These are phyloP conservation scores for Verticillium dahliae DNA, from an alignment of 2,329 filamentous ascomycete species.

Conservation along the genomic window DNA sequence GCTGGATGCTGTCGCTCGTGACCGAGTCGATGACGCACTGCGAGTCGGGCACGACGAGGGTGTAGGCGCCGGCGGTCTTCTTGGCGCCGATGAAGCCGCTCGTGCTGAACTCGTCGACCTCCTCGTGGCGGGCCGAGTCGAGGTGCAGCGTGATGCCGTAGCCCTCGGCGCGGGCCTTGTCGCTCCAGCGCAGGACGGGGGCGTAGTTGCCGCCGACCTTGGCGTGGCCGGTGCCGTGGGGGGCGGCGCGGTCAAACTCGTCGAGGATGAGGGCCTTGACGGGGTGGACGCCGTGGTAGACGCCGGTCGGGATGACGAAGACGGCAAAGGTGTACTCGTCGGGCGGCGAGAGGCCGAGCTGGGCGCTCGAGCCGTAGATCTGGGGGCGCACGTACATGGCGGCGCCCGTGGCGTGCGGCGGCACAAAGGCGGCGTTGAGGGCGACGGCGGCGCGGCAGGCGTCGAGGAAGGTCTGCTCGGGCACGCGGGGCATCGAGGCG, in stretches of 20 bases:
- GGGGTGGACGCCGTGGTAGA: slow-evolving; percentile 85
- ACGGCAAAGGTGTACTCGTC: slow-evolving; percentile 91
- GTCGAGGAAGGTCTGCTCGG: slow-evolving; percentile 67
- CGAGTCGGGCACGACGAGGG: slow-evolving; percentile 80
- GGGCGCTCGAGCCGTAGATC: slow-evolving; percentile 79
- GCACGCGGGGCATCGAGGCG: slow-evolving; percentile 77
- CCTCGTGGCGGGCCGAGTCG: slow-evolving; percentile 75
- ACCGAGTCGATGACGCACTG: slow-evolving; percentile 83
- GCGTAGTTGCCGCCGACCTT: slow-evolving; percentile 97
- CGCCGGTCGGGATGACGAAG: slow-evolving; percentile 84
- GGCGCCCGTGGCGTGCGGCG: slow-evolving; percentile 80
- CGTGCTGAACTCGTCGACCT: slow-evolving; percentile 94
- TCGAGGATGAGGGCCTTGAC: slow-evolving; percentile 87
- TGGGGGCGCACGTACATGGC: slow-evolving; percentile 90
- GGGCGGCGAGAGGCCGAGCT: slow-evolving; percentile 78
- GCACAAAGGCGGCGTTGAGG: slow-evolving; percentile 85
- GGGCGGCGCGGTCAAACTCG: slow-evolving; percentile 89
- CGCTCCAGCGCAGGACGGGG: slow-evolving; percentile 81
- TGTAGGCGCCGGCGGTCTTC: slow-evolving; percentile 50
- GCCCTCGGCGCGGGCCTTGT: slow-evolving; percentile 69
- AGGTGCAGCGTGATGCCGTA: slow-evolving; percentile 94
- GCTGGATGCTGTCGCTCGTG: slow-evolving; percentile 71
- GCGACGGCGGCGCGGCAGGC: slow-evolving; percentile 76
- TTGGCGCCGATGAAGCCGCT: slow-evolving; percentile 80
- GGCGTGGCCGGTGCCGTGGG: slow-evolving; percentile 81